Evolutionary conservation across 371 early-diverging fungal genomes (phyloP), one percentile per base, ranked within the genome.

Genomic region (Mucor racemosus): DNA sequence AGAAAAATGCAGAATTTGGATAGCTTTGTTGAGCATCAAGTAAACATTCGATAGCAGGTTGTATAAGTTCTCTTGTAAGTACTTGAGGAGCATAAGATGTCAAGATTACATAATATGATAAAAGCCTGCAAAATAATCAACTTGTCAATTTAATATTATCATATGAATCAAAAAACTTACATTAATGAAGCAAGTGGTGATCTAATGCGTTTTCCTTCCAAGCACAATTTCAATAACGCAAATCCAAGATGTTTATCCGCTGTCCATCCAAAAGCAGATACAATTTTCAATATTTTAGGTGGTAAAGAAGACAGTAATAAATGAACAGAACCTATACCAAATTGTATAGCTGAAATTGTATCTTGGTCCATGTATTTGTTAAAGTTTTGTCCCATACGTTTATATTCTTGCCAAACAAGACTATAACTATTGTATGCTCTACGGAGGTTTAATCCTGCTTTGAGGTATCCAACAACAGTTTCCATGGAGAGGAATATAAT

Each of bases 1-100:
- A 65, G 73, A 89, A 89, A 61, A 88, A 86, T 5, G 87, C 86
- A 1, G 87, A 87, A 41, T 86, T 86, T n/a, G 86, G 85, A 59
- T 84, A 87, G 19, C 75, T 76, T 21, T 79, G 62, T 35, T 86
- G 81, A 1, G 90, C 88, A 36, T 87, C 86, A 46, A 84, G 63
- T 10, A 88, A 69, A 34, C 84, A 82, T 69, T 86, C 86, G 50
- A 86, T 84, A 14, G 89, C 87, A 17, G 86, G 79, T 58, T 84
- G 81, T 7, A 79, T 71, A 3, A 80, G 46, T 15, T 81, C 81
- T 7, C 71, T 61, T 5, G 77, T 72, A n/a, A 84, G 70, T 4
- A 84, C 65, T 56, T 79, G 84, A 33, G 84, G 84, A 4, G 80
- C 81, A 66, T 70, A 78, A 0, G 81, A 79, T 9, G 79, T 81